Evolutionary conservation across 495 filamentous ascomycete genomes (phyloP).

Genomic region (Trichoderma reesei): DNA sequence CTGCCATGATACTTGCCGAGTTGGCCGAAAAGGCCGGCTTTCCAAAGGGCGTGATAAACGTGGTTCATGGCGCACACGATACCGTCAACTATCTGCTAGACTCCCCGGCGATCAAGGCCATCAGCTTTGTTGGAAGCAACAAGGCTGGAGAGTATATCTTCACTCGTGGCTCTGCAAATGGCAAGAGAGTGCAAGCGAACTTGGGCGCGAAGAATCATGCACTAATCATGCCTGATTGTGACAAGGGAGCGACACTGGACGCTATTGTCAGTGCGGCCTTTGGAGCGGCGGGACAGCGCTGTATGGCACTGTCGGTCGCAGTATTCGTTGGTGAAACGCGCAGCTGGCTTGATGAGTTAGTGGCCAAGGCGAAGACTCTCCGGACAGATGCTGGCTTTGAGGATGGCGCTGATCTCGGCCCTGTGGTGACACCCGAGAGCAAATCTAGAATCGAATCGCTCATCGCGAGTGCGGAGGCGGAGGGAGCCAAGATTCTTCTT

Average conservation of each 20-base stretch:
- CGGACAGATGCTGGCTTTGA: constrained; percentile 95
- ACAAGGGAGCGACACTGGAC: constrained; percentile 94
- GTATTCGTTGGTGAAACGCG: constrained; percentile 92
- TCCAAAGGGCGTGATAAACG: constrained; percentile 86
- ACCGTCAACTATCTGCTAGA: constrained; percentile 97
- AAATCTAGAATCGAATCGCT: constrained; percentile 81
- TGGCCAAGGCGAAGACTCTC: constrained; percentile 77
- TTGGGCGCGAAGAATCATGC: constrained; percentile 98
- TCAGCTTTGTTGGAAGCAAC: constrained; percentile 94
- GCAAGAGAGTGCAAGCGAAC: constrained; percentile 87
- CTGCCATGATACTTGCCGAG: constrained; percentile 94
- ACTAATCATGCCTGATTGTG: constrained; percentile 85
- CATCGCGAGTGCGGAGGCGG: constrained; percentile 79
- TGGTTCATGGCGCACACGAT: constrained; percentile 80
- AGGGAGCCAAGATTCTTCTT: constrained; percentile 86
- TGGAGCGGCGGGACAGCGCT: constrained; percentile 91
- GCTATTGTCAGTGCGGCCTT: constrained; percentile 92
- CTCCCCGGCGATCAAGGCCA: constrained; percentile 88
- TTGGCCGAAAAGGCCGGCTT: constrained; percentile 85
- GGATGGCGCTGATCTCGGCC: constrained; percentile 82
- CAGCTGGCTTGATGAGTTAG: constrained; percentile 84
- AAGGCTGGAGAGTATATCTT: constrained; percentile 97
- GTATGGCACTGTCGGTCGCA: constrained; percentile 89
- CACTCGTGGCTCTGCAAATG: constrained; percentile 80
- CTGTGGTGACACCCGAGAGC: constrained; percentile 83